Conservation (phyloP, 305 asterid species). For the Fraxinus paxiana region DNA sequence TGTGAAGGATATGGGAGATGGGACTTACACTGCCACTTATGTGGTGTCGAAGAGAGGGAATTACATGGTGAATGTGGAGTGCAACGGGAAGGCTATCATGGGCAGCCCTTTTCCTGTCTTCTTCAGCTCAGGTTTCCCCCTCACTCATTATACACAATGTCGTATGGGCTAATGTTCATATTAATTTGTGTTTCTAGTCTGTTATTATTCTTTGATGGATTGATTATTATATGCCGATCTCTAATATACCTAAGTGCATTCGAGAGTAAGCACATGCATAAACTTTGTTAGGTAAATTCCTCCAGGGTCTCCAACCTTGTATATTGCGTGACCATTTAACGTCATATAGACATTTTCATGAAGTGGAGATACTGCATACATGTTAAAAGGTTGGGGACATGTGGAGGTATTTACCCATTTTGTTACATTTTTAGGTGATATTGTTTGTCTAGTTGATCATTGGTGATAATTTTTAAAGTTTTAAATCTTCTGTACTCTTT, state of each 20-base stretch:
- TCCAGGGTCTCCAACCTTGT: neutral
- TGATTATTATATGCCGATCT: neutral
- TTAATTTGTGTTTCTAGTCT: neutral
- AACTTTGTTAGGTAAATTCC: neutral
- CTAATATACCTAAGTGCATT: neutral
- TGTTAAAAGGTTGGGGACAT: neutral
- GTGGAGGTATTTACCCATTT: neutral
- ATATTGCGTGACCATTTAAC: neutral
- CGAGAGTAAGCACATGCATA: neutral
- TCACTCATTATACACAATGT: neutral
- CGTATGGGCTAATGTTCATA: neutral
- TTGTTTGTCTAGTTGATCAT: neutral
- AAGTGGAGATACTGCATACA: neutral
- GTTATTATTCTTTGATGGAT: neutral
- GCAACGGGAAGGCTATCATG: constrained; percentile 90
- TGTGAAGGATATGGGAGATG: constrained; percentile 92
- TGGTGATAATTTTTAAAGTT: neutral
- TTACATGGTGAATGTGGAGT: constrained; percentile 92
- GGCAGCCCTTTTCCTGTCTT: constrained; percentile 99
- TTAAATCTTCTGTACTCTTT: neutral
- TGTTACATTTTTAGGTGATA: neutral
- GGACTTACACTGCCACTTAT: constrained; percentile 79
- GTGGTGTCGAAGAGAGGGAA: constrained; percentile 88
- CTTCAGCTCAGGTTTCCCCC: constrained; percentile 72
- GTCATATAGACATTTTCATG: neutral